A percentile compares a stretch with the other conserved stretches of the same genome.
Evolutionary conservation across 352 stramenopile genomes (phyloP).

Genomic region (Pythium grandisporangium): DNA sequence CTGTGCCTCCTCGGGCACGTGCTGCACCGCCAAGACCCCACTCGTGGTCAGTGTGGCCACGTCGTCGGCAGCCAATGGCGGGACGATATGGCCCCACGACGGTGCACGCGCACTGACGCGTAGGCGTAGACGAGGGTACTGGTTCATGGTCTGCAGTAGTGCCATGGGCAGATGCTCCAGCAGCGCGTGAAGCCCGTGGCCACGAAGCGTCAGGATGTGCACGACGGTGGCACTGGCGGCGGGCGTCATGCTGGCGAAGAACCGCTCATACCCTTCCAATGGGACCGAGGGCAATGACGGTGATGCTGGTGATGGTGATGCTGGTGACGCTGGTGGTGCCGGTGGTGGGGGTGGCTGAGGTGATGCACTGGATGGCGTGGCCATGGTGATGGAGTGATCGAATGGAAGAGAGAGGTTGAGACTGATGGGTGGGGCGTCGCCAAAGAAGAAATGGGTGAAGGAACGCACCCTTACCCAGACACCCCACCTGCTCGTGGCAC

Average conservation of each 20-base stretch:
- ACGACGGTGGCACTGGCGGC: slow-evolving; percentile 28
- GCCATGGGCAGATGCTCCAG: slow-evolving; percentile 26
- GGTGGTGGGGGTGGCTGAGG: too few species aligned
- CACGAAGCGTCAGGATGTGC: slow-evolving; percentile 37
- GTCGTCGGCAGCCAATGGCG: slow-evolving; percentile 24
- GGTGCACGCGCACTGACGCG: slow-evolving; percentile 24
- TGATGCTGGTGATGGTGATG: slow-evolving; percentile 21
- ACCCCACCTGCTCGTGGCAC: too few species aligned
- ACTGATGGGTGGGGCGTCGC: too few species aligned
- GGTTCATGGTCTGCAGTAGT: slow-evolving; percentile 44
- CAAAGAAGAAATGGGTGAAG: too few species aligned
- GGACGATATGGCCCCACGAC: slow-evolving; percentile 45
- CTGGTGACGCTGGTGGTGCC: too few species aligned
- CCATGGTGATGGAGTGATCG: too few species aligned
- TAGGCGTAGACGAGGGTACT: slow-evolving; percentile 39
- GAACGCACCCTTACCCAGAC: too few species aligned
- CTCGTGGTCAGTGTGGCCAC: slow-evolving; percentile 27
- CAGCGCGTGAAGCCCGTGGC: slow-evolving; percentile 26
- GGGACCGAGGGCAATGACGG: slow-evolving; percentile 18
- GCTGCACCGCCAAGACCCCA: slow-evolving; percentile 19
- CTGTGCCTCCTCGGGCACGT: slow-evolving; percentile 20
- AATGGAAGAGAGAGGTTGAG: too few species aligned
- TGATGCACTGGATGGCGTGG: too few species aligned
- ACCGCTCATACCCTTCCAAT: slow-evolving; percentile 60
- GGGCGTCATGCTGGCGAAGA: slow-evolving; percentile 55